Evolutionary conservation across 352 stramenopile species (phyloP).

Genomic region (Pythium monospermum): DNA sequence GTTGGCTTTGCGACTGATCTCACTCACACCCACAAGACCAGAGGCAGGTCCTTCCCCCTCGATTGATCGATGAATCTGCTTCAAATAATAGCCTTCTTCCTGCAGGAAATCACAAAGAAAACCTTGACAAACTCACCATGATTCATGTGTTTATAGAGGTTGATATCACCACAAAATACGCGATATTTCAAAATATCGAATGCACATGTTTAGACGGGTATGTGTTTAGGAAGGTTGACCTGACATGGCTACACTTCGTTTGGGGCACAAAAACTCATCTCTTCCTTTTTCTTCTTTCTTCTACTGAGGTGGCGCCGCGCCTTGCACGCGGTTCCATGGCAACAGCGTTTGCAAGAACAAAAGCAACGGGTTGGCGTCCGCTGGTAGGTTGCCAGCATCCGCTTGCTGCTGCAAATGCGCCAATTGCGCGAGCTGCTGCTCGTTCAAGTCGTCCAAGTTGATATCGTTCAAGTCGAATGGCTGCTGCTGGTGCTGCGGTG

Average conservation of each 20-base stretch:
- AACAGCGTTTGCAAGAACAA: constrained; percentile 82
- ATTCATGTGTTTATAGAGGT: constrained; percentile 2
- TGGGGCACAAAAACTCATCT: background rate
- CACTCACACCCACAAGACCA: background rate
- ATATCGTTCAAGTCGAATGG: constrained; percentile 5
- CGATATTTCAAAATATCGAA: background rate
- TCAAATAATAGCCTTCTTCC: constrained; percentile 6
- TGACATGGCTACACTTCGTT: constrained; percentile 17
- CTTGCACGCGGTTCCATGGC: constrained; percentile 81
- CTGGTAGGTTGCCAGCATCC: constrained; percentile 62
- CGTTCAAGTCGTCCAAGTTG: constrained; percentile 53
- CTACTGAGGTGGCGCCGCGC: constrained; percentile 22
- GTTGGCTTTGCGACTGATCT: background rate
- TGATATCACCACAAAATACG: background rate
- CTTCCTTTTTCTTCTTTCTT: background rate
- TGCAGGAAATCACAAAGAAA: background rate
- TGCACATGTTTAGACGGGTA: background rate
- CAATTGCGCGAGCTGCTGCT: constrained; percentile 46
- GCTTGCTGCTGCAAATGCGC: constrained; percentile 56
- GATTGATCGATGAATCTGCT: background rate
- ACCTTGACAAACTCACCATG: background rate
- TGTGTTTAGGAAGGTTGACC: constrained; percentile 6
- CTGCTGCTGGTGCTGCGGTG: constrained; percentile 38
- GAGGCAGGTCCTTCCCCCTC: background rate
- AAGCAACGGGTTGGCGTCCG: constrained; percentile 76